Conservation (phyloP, 495 filamentous ascomycete species). For the Tuber borchii region DNA sequence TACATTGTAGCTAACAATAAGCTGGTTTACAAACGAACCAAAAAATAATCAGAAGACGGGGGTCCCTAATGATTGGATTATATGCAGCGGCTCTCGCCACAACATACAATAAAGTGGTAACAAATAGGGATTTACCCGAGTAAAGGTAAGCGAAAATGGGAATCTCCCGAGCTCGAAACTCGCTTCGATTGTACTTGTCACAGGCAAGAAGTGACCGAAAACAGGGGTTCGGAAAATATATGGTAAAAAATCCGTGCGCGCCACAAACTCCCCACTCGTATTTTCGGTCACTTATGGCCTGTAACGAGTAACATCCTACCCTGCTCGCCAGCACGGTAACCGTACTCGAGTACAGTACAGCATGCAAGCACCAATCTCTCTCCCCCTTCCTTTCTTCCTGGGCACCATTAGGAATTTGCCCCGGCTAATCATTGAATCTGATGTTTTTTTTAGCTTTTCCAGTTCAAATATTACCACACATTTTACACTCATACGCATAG, state of each 20-base stretch:
- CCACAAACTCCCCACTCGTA: too few relatives aligned
- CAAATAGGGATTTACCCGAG: constrained; percentile 22
- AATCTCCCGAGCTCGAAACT: background rate
- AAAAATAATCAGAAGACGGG: background rate
- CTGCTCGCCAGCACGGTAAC: background rate
- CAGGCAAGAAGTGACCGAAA: too few relatives aligned
- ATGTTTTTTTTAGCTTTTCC: background rate
- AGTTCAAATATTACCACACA: background rate
- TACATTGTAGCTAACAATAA: background rate
- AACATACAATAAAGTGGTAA: constrained; percentile 16
- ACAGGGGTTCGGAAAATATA: too few relatives aligned
- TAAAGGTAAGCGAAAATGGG: constrained; percentile 5
- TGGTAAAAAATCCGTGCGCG: too few relatives aligned
- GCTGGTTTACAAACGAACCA: background rate
- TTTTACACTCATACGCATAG: background rate
- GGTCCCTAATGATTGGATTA: constrained; percentile 13
- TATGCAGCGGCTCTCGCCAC: constrained; percentile 16
- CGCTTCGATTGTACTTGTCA: background rate
- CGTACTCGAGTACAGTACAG: too few relatives aligned
- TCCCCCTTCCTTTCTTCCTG: background rate
- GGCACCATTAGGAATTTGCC: background rate
- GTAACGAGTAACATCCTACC: background rate
- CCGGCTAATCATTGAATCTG: background rate
- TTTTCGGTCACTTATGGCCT: too few relatives aligned
- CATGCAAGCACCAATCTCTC: background rate